Evolutionary conservation across 805 yeast species (phyloP), one percentile per base, ranked within the genome.

Genomic region (Kurtzmaniella cleridarum): DNA sequence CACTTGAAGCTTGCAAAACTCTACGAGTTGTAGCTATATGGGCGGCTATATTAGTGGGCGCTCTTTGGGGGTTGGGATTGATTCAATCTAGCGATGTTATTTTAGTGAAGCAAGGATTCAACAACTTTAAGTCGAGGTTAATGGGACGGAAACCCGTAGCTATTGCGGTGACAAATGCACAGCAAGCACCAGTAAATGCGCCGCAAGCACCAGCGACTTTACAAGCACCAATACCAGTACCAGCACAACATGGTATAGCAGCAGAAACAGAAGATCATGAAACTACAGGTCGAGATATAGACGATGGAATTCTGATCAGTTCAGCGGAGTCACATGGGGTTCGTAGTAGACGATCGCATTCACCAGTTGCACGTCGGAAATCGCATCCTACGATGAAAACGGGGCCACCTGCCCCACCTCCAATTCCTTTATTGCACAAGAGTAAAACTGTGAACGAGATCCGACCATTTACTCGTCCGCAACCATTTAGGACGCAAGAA

Each of bases 41-140:
- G 59, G 55, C 48, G 1, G 40, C 48, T 1, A 29, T 59, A 3
- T 27, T 55, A 2, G 64, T 56, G 12, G 53, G 49, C 0, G 42
- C 47, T 9, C 48, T 48, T 29, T 57, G 64, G 62, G 63, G 62
- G 45, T 34, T 50, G n/a, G 70, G 69, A 2, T 30, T 60, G 14
- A 36, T 53, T 39, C 31, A 26, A 3, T 3, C 34, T 13, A 32
- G 18, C 14, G 39, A 36, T 28, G 12, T 29, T 16, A 7, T 18
- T 15, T 6, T 10, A 12, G 12, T 35, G 9, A 29, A 18, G 4
- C 26, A 4, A 20, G 15, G 13, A 5, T 13, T 30, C 17, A 7
- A 5, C 7, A 28, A 11, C 11, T 11, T 28, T 3, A 12, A 10
- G 28, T 28, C 13, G 16, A 24, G 29, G 24, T 20, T 20, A 20